Evolutionary conservation across 2,329 filamentous ascomycete genomes (phyloP).

Genomic region (Colletotrichum chrysophilum): DNA sequence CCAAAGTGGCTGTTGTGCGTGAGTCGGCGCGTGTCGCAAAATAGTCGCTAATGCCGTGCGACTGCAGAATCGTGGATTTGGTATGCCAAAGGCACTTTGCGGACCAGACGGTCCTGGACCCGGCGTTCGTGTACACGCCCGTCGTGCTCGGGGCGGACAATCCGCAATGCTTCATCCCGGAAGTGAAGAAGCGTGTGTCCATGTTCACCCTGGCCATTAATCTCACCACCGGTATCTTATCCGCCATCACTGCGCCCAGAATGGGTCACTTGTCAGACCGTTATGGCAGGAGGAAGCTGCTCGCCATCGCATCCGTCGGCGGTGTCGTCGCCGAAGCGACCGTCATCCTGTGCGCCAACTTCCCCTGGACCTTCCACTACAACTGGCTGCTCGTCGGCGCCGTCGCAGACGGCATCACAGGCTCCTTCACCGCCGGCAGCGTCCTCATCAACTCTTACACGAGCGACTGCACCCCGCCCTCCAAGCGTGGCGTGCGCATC

Average conservation of each 20-base stretch:
- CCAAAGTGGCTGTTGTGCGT: not conserved
- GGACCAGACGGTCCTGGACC: slow-evolving; percentile 65
- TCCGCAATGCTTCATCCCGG: slow-evolving; percentile 78
- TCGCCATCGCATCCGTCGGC: slow-evolving; percentile 77
- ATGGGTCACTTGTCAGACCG: slow-evolving; percentile 87
- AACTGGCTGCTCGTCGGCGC: slow-evolving; percentile 80
- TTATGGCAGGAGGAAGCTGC: slow-evolving; percentile 77
- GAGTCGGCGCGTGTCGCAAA: not conserved
- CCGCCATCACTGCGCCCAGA: slow-evolving; percentile 81
- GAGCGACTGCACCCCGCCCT: slow-evolving; percentile 84
- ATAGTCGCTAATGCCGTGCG: slow-evolving; percentile 1
- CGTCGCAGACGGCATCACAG: slow-evolving; percentile 81
- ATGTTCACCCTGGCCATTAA: slow-evolving; percentile 80
- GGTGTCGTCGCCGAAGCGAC: slow-evolving; percentile 76
- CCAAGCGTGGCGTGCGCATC: slow-evolving; percentile 80
- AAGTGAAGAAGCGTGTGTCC: slow-evolving; percentile 78
- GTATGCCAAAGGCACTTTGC: slow-evolving; percentile 85
- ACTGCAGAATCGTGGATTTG: slow-evolving; percentile 71
- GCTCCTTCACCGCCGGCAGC: slow-evolving; percentile 86
- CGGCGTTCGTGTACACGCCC: slow-evolving; percentile 64
- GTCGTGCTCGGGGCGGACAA: slow-evolving; percentile 74
- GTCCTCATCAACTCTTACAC: slow-evolving; percentile 84
- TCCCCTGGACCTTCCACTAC: slow-evolving; percentile 74
- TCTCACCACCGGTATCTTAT: slow-evolving; percentile 76
- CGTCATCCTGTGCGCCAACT: slow-evolving; percentile 79